Conservation (phyloP, 2,329 filamentous ascomycete species). For the Colletotrichum sansevieriae region DNA sequence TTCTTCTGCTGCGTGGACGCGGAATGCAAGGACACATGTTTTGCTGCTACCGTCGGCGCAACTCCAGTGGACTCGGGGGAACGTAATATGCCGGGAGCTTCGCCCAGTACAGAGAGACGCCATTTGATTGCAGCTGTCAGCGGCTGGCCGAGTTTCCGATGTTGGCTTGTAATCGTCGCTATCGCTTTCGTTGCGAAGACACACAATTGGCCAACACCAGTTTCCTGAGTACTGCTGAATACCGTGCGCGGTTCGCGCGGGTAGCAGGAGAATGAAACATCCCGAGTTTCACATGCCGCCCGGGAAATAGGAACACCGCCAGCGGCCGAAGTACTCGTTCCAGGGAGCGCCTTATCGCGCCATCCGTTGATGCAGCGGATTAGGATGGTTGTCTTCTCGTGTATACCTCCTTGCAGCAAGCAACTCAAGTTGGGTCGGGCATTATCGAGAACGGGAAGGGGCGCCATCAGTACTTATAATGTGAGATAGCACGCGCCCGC, state of each 20-base stretch:
- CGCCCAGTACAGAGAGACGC: too few relatives aligned
- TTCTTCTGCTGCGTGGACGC: too few relatives aligned
- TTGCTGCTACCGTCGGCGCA: too few relatives aligned
- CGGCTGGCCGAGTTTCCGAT: too few relatives aligned
- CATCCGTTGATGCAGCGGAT: background rate
- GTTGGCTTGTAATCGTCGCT: too few relatives aligned
- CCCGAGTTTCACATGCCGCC: constrained; percentile 17
- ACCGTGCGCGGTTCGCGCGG: constrained; percentile 27
- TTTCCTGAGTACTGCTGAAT: background rate
- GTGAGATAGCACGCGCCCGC: too few relatives aligned
- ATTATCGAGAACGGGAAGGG: constrained; percentile 29
- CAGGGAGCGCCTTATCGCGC: background rate
- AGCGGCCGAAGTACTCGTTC: background rate
- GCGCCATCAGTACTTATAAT: background rate
- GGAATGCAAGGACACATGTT: too few relatives aligned
- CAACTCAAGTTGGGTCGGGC: background rate
- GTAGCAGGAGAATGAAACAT: constrained; percentile 8
- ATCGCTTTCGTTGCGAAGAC: too few relatives aligned
- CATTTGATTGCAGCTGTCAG: too few relatives aligned
- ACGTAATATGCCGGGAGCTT: too few relatives aligned
- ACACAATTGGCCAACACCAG: too few relatives aligned
- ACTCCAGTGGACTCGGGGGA: too few relatives aligned
- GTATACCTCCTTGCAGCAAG: background rate
- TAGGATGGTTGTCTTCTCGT: background rate
- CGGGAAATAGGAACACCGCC: background rate